These are phyloP conservation scores for Tolypocladium album DNA, from an alignment of 2,329 filamentous ascomycete genomes.

Conservation along the genomic window DNA sequence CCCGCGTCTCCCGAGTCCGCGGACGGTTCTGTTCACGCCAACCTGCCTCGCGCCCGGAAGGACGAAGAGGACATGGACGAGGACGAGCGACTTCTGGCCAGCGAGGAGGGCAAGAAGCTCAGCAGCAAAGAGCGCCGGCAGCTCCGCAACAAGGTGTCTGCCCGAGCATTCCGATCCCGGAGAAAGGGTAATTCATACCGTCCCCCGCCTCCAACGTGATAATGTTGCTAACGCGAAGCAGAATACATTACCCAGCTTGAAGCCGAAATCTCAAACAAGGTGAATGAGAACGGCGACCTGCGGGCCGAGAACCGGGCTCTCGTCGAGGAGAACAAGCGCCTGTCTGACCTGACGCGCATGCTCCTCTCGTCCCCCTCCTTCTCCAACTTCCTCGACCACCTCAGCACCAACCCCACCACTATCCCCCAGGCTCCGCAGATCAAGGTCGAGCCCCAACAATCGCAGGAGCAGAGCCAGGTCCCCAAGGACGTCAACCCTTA, in stretches of 20 bases:
- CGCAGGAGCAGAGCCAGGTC: constrained; percentile 34
- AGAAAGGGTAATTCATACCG: constrained; percentile 68
- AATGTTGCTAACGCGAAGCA: constrained; percentile 23
- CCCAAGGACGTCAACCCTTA: constrained; percentile 60
- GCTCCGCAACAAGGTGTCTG: constrained; percentile 97
- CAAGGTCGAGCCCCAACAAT: constrained; percentile 27
- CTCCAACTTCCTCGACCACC: constrained; percentile 64
- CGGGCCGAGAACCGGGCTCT: constrained; percentile 73
- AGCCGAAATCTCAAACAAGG: constrained; percentile 73
- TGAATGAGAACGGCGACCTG: constrained; percentile 72
- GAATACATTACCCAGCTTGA: constrained; percentile 97
- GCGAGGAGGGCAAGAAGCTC: constrained; percentile 98
- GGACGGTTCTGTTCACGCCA: constrained; percentile 41
- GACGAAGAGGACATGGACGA: constrained; percentile 99
- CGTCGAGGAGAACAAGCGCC: constrained; percentile 72
- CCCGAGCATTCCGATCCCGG: constrained; percentile 91
- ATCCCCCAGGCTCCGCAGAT: constrained; percentile 25
- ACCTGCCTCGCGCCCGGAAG: constrained; percentile 70
- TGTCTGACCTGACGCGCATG: constrained; percentile 70
- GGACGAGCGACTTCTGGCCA: constrained; percentile 86
- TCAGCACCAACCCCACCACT: constrained; percentile 48
- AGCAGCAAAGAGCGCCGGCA: constrained; percentile 94
- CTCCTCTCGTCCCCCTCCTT: constrained; percentile 74
- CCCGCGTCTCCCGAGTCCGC: constrained; percentile 38
- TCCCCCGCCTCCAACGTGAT: no score